Evolutionary conservation across 2,329 filamentous ascomycete species (phyloP).

Genomic region (Cladosporium sp.): DNA sequence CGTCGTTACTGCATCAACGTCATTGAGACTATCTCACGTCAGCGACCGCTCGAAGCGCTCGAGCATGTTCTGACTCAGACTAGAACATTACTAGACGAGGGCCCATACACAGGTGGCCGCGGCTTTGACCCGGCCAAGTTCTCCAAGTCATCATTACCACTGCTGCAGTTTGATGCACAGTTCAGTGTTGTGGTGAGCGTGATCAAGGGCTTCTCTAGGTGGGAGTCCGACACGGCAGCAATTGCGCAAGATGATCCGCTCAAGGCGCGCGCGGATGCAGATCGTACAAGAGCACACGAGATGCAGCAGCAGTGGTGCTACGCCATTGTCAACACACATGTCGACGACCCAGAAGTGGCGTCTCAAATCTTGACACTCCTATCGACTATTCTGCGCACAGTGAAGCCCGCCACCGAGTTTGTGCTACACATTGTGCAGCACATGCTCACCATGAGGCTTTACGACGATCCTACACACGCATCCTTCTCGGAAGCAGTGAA

Average conservation of each 20-base stretch:
- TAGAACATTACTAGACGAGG: conserved; percentile 69
- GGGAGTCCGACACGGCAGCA: conserved; percentile 55
- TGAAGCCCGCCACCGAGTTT: conserved; percentile 51
- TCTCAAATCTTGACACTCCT: conserved; percentile 35
- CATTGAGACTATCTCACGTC: conserved; percentile 81
- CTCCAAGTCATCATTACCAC: conserved; percentile 69
- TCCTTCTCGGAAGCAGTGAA: conserved; percentile 86
- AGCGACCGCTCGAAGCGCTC: conserved; percentile 81
- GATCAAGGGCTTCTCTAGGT: conserved; percentile 84
- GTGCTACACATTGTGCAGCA: conserved; percentile 90
- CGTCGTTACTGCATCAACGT: conserved; percentile 84
- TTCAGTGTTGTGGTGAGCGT: conserved; percentile 87
- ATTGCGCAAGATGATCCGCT: conserved; percentile 49
- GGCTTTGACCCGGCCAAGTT: conserved; percentile 58
- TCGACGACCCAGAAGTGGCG: conserved; percentile 55
- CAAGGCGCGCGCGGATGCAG: conserved; percentile 58
- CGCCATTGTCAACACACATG: conserved; percentile 67
- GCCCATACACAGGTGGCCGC: conserved; percentile 69
- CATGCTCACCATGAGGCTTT: conserved; percentile 80
- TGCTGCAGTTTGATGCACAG: conserved; percentile 81
- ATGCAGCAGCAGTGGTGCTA: conserved; percentile 66
- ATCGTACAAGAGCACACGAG: conserved; percentile 53
- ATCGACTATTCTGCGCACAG: conserved; percentile 35
- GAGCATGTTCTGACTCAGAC: conserved; percentile 82
- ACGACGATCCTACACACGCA: conserved; percentile 68